Conservation (phyloP, 331 rosid species). For the Erythrophleum ivorense region DNA sequence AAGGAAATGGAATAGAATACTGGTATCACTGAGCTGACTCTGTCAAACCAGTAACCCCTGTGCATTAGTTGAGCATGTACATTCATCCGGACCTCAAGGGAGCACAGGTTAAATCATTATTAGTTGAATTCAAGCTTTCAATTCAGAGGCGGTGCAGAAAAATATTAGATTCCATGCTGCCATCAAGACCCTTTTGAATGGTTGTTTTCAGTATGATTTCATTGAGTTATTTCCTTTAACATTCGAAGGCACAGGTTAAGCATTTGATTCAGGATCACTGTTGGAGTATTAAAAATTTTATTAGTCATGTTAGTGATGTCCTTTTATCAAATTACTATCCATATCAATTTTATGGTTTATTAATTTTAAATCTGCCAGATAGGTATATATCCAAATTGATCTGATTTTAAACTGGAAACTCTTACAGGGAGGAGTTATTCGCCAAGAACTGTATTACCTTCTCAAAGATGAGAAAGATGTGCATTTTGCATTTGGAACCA, state of each 20-base stretch:
- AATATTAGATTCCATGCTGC: slow-evolving; percentile 25
- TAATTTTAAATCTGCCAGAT: slow-evolving; percentile 7
- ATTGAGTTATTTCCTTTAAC: slow-evolving; percentile 13
- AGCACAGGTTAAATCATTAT: neutral
- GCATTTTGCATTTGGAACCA: slow-evolving; percentile 77
- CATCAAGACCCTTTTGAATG: neutral
- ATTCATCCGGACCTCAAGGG: neutral
- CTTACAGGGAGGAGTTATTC: slow-evolving; percentile 83
- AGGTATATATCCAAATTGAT: slow-evolving; percentile 19
- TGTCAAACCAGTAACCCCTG: neutral
- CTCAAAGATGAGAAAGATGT: slow-evolving; percentile 89
- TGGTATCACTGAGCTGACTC: slow-evolving; percentile 4
- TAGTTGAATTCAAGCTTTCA: slow-evolving; percentile 1
- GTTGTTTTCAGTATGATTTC: slow-evolving; percentile 1
- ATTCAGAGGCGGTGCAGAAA: neutral
- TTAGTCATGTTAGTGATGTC: neutral
- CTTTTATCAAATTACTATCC: slow-evolving; percentile 11
- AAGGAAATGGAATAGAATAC: neutral
- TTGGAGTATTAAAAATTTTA: neutral
- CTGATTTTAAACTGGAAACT: slow-evolving; percentile 31
- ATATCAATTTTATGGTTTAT: slow-evolving; percentile 16
- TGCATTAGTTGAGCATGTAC: slow-evolving; percentile 13
- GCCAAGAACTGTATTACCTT: slow-evolving; percentile 87
- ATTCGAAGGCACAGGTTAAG: slow-evolving; percentile 1
- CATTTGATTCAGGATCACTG: slow-evolving; percentile 15